phyloP scores from a whole-genome alignment of 495 filamentous ascomycete species.

The Talaromyces nanjingensis region DNA sequence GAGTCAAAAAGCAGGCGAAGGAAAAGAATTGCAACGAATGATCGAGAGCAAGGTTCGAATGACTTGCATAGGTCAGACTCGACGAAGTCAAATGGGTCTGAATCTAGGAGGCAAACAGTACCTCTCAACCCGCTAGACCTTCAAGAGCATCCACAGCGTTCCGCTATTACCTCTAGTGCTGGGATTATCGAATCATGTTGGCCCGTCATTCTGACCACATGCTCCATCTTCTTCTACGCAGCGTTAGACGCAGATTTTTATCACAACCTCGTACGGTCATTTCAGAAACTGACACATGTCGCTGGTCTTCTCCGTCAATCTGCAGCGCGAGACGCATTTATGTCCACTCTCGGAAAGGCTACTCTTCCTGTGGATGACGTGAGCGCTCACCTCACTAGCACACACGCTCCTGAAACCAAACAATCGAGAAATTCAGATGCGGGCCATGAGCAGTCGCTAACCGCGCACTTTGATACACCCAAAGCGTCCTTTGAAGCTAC shows the following conservation, averaged over 20 bases:
- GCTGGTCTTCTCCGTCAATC: slow-evolving; percentile 76
- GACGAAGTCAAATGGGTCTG: slow-evolving; percentile 24
- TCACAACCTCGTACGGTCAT: slow-evolving; percentile 82
- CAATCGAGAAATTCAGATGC: slow-evolving; percentile 14
- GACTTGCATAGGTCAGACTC: slow-evolving; percentile 31
- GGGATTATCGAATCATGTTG: slow-evolving; percentile 85
- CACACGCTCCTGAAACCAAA: slow-evolving; percentile 36
- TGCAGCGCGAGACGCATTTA: slow-evolving; percentile 87
- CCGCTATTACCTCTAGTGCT: slow-evolving; percentile 66
- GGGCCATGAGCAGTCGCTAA: slow-evolving; percentile 18
- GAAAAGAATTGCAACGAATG: slow-evolving; percentile 29
- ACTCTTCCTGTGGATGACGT: slow-evolving; percentile 71
- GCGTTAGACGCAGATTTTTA: slow-evolving; percentile 92
- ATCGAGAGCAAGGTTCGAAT: slow-evolving; percentile 30
- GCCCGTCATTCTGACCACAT: slow-evolving; percentile 90
- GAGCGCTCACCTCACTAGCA: slow-evolving; percentile 33
- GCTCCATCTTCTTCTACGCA: slow-evolving; percentile 89
- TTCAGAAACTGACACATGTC: slow-evolving; percentile 94
- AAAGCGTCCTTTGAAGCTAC: slow-evolving; percentile 17
- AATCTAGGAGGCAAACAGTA: slow-evolving; percentile 52
- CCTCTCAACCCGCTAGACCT: slow-evolving; percentile 75
- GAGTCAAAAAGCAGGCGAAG: slow-evolving; percentile 47
- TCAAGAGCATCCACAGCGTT: slow-evolving; percentile 60
- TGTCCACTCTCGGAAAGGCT: slow-evolving; percentile 88
- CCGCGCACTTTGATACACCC: slow-evolving; percentile 17